Evolutionary conservation across 2,329 filamentous ascomycete genomes (phyloP).

Genomic region (Penicillium corylophilum): DNA sequence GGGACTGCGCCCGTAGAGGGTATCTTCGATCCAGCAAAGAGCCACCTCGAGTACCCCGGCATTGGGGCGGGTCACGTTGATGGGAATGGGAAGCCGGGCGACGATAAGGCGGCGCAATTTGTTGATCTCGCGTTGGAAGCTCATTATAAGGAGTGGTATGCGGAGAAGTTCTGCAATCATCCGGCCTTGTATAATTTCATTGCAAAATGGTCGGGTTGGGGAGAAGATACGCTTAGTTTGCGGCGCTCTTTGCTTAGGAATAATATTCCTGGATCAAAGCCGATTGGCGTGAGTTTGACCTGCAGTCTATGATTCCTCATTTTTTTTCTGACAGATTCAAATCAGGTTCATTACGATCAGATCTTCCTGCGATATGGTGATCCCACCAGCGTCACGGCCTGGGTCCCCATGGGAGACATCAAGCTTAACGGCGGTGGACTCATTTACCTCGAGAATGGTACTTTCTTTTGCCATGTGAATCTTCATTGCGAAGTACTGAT

Average conservation of each 20-base stretch:
- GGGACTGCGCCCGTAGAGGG: conserved; percentile 54
- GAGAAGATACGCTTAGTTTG: conserved; percentile 47
- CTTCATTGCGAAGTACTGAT: background rate
- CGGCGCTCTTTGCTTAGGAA: conserved; percentile 55
- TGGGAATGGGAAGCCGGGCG: conserved; percentile 49
- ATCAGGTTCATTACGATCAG: conserved; percentile 54
- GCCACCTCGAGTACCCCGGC: conserved; percentile 49
- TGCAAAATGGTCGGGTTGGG: conserved; percentile 55
- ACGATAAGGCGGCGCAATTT: conserved; percentile 45
- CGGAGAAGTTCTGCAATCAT: conserved; percentile 56
- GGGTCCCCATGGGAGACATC: conserved; percentile 58
- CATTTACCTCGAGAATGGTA: conserved; percentile 56
- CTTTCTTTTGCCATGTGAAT: background rate
- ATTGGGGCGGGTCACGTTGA: conserved; percentile 53
- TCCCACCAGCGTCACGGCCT: conserved; percentile 56
- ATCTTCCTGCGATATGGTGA: conserved; percentile 58
- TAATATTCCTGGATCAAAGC: conserved; percentile 57
- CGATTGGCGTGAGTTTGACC: conserved; percentile 50
- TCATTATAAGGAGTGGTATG: conserved; percentile 55
- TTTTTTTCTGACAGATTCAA: background rate
- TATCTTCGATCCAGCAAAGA: conserved; percentile 50
- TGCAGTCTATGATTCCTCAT: background rate
- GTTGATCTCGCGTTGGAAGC: conserved; percentile 55
- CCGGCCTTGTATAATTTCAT: conserved; percentile 52
- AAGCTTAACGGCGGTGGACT: conserved; percentile 56